phyloP scores from a whole-genome alignment of 345 rosid genomes.

The Chamaenerion angustifolium region DNA sequence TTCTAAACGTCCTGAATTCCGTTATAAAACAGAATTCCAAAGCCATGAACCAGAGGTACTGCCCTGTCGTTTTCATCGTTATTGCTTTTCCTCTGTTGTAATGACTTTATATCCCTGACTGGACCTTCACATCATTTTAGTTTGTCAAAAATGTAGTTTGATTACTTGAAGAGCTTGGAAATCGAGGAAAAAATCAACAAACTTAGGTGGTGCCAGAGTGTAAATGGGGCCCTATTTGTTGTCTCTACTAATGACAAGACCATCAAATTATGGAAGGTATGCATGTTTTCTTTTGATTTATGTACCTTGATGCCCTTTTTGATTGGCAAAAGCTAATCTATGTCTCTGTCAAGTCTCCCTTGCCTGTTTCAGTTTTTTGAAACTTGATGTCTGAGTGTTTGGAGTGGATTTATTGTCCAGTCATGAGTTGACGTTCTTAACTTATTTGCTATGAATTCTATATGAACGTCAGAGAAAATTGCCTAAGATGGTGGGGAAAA shows the following conservation, averaged over 20 bases:
- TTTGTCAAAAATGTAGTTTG: slow-evolving; percentile 43
- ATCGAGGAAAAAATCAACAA: slow-evolving; percentile 10
- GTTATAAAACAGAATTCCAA: slow-evolving; percentile 86
- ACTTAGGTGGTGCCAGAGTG: not conserved
- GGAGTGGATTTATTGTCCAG: no score
- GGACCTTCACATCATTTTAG: slow-evolving; percentile 7
- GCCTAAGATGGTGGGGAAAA: no score
- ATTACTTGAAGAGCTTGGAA: slow-evolving; percentile 95
- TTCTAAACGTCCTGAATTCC: slow-evolving; percentile 63
- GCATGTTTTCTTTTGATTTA: not conserved
- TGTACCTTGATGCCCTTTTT: not conserved
- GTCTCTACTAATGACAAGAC: slow-evolving; percentile 26
- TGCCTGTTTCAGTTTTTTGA: no score
- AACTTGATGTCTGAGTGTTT: no score
- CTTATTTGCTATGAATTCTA: not conserved
- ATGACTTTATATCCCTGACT: not conserved
- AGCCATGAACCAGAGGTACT: slow-evolving; percentile 93
- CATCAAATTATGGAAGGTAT: slow-evolving; percentile 92
- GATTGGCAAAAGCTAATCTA: no score
- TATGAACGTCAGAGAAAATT: no score
- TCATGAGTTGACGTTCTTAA: no score
- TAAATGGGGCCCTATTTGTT: not conserved
- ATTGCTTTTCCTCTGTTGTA: slow-evolving; percentile 4
- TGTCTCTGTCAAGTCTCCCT: no score
- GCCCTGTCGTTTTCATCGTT: slow-evolving; percentile 3